phyloP scores from a whole-genome alignment of 768 basidiomycete genomes.

The Suillus subaureus region DNA sequence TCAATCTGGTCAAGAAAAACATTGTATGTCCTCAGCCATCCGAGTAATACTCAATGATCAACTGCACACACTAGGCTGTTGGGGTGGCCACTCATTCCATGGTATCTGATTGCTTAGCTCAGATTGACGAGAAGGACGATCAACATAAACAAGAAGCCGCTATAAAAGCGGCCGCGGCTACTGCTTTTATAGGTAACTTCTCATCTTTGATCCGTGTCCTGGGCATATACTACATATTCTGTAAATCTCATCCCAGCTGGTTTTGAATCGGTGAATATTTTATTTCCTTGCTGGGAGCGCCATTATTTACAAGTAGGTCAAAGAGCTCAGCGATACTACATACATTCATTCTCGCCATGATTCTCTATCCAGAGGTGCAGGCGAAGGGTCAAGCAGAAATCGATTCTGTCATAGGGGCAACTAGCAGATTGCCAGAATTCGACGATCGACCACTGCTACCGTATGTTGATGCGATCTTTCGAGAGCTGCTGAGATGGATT shows the following conservation, averaged over 20 bases:
- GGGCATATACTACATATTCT: background rate
- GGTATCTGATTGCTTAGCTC: constrained; percentile 26
- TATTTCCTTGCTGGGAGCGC: background rate
- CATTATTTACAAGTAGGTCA: background rate
- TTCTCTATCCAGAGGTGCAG: constrained; percentile 30
- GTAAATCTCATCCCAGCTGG: constrained; percentile 19
- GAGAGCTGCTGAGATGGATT: constrained; percentile 35
- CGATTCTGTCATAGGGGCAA: constrained; percentile 27
- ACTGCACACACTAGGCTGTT: constrained; percentile 7
- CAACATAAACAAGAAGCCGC: constrained; percentile 19
- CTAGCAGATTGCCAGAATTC: constrained; percentile 26
- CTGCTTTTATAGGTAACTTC: constrained; percentile 24
- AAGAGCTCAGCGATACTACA: constrained; percentile 29
- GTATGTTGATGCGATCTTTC: constrained; percentile 44
- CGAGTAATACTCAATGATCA: background rate
- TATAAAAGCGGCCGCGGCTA: constrained; percentile 31
- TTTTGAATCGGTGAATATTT: constrained; percentile 24
- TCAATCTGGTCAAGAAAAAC: constrained; percentile 26
- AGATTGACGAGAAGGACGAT: constrained; percentile 21
- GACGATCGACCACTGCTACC: constrained; percentile 34
- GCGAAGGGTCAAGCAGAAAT: constrained; percentile 27
- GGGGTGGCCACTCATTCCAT: constrained; percentile 26
- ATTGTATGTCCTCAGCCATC: constrained; percentile 19
- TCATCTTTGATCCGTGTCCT: background rate
- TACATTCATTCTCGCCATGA: constrained; percentile 31